phyloP scores from a whole-genome alignment of 108 stramenopile genomes.

The Chaetoceros muelleri region DNA sequence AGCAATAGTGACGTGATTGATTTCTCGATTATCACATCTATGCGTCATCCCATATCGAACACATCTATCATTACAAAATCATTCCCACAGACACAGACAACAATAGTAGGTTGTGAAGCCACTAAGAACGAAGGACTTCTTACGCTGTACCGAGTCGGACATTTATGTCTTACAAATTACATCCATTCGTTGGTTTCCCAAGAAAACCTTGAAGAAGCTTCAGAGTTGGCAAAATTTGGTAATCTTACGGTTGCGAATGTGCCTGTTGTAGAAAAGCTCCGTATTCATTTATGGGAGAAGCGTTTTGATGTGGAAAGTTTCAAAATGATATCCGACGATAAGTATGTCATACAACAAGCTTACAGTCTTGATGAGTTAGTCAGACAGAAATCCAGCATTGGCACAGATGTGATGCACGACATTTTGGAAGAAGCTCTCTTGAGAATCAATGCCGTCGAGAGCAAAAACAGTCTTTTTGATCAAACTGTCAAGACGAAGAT shows the following conservation, averaged over 20 bases:
- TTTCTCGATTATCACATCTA: too few species aligned
- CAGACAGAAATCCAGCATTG: not conserved
- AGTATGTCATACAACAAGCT: conserved; percentile 22
- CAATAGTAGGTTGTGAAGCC: too few species aligned
- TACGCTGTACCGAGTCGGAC: too few species aligned
- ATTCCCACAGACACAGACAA: too few species aligned
- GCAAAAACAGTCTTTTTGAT: conserved; percentile 14
- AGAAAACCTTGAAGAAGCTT: conserved; percentile 19
- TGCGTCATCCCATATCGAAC: too few species aligned
- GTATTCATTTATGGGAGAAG: conserved; percentile 25
- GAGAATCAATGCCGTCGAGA: conserved; percentile 8
- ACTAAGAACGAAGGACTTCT: too few species aligned
- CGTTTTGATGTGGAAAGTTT: conserved; percentile 15
- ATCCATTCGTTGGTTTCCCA: conserved; percentile 11
- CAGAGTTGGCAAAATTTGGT: conserved; percentile 22
- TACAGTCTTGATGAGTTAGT: conserved; percentile 5
- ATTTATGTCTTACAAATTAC: not conserved
- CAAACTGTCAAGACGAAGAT: too few species aligned
- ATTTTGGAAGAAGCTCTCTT: conserved; percentile 22
- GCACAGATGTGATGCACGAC: conserved; percentile 12
- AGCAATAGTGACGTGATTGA: too few species aligned
- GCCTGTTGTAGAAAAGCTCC: conserved; percentile 27
- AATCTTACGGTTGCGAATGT: conserved; percentile 13
- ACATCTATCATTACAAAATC: too few species aligned
- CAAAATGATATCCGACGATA: conserved; percentile 20